Conservation (phyloP, 2,329 filamentous ascomycete genomes). For the Aspergillus aculeatus region DNA sequence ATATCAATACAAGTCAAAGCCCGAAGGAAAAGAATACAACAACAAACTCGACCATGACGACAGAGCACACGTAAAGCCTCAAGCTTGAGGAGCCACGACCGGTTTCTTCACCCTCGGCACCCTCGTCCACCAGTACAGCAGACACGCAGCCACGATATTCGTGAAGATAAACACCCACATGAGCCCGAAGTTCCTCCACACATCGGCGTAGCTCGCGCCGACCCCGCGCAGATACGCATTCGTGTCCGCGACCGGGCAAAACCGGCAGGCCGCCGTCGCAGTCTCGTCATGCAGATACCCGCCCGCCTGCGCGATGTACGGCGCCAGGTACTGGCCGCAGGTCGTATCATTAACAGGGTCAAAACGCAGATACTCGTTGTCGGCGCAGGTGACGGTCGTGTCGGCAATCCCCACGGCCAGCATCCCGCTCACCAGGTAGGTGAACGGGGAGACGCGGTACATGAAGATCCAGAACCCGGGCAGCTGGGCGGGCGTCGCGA, state of each 20-base stretch:
- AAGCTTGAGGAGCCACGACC: no score
- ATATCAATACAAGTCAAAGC: no score
- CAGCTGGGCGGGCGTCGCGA: background rate
- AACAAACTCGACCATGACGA: no score
- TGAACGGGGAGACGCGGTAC: slow-evolving; percentile 4
- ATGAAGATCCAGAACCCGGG: slow-evolving; percentile 9
- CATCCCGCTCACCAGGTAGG: slow-evolving; percentile 3
- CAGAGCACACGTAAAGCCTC: no score
- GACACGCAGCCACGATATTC: background rate
- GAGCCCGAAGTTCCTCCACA: slow-evolving; percentile 3
- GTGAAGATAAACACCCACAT: slow-evolving; percentile 1
- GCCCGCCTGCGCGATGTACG: background rate
- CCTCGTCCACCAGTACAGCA: background rate
- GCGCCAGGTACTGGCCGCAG: background rate
- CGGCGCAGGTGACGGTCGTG: background rate
- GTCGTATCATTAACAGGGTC: background rate
- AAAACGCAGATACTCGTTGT: background rate
- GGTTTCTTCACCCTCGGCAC: no score
- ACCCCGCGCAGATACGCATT: background rate
- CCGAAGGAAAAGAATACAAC: no score
- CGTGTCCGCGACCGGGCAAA: background rate
- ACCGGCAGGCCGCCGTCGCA: background rate
- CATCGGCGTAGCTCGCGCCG: background rate
- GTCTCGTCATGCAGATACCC: background rate
- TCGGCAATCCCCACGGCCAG: background rate